Base-by-base conservation (phyloP, 768 basidiomycete species). In the Naematelia aurantialba region DNA sequence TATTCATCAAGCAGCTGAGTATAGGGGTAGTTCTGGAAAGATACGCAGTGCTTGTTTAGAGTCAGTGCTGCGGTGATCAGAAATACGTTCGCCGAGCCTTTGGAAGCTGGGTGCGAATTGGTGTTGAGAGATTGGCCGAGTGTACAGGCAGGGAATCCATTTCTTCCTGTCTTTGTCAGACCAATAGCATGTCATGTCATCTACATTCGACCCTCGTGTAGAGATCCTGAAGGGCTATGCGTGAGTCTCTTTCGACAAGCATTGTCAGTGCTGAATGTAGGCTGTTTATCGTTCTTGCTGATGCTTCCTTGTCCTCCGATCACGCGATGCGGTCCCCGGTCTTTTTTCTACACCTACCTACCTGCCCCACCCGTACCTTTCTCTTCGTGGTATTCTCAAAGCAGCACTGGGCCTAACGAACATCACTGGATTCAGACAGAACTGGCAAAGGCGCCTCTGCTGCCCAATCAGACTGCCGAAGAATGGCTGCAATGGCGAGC, bases 401-500 rank as follows among this genome's bases (percentile, higher is more conserved):
- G 34, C 17, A 39, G 34, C 17, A 17, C 34, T 39, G 34, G 34
- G 8, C 34, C 34, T 8, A 17, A 17, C 34, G 34, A 57, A 25
- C 46, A 31, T 34, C 19, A 42, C 1, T 59, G 57, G 57, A 59
- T 59, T 1, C 34, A 52, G 26, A 29, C 22, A 46, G 50, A 59
- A 31, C 39, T 68, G 11, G 22, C 13, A 2, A 13, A 26, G 5
- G 19, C 51, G 19, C 67, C 67, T 31, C 56, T 64, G 0, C 30
- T 39, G n/a, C n/a, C 34, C 8, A 58, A 55, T 25, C 55, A 56
- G 54, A 56, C 60, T 14, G 63, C 67, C 4, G 63, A 62, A 45
- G 51, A 57, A 24, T 68, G 67, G 67, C 26, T 68, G 27, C 39
- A 62, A 26, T 60, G 50, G 52, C 44, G 67, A 42, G 58, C 58